A percentile compares a stretch with the other conserved stretches of the same genome.
phyloP scores from a whole-genome alignment of 108 stramenopile species.

The Nannochloropsis gaditana region DNA sequence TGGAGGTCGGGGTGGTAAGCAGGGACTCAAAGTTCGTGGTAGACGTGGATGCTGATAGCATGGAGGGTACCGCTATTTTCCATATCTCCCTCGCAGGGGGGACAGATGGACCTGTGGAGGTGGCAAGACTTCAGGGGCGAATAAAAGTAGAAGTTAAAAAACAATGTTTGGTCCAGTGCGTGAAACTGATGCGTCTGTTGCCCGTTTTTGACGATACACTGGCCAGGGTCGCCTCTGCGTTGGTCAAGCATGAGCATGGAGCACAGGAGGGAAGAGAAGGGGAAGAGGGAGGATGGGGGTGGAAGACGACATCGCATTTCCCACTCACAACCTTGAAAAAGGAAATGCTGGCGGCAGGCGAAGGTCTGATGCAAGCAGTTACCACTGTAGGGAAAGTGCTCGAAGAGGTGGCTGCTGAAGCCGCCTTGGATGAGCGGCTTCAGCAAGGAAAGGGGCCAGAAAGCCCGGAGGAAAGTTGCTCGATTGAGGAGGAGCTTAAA shows the following conservation, averaged over 20 bases:
- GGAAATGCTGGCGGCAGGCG: not conserved
- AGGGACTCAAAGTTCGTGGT: not conserved
- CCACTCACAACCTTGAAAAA: not conserved
- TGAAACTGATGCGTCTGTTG: not conserved
- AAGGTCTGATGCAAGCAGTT: not conserved
- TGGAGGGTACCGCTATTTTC: not conserved
- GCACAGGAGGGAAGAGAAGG: not conserved
- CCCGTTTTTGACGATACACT: slow-evolving; percentile 16
- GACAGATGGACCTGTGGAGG: not conserved
- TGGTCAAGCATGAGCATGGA: not conserved
- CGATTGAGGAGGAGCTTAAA: too few relatives aligned
- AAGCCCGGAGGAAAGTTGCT: too few relatives aligned
- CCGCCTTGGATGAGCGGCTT: not conserved
- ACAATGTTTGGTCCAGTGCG: not conserved
- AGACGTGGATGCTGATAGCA: not conserved
- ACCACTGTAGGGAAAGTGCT: not conserved
- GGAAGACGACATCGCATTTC: not conserved
- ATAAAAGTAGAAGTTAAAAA: not conserved
- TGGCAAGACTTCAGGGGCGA: not conserved
- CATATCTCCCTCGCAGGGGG: not conserved
- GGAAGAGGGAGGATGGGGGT: not conserved
- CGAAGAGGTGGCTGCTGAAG: not conserved
- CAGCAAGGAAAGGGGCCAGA: too few relatives aligned
- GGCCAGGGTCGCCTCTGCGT: not conserved
- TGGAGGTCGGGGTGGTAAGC: not conserved